Evolutionary conservation across 225 moss, liverwort and hornwort genomes (phyloP), one percentile per base, ranked within the genome.

Genomic region (Climacium dendroides): DNA sequence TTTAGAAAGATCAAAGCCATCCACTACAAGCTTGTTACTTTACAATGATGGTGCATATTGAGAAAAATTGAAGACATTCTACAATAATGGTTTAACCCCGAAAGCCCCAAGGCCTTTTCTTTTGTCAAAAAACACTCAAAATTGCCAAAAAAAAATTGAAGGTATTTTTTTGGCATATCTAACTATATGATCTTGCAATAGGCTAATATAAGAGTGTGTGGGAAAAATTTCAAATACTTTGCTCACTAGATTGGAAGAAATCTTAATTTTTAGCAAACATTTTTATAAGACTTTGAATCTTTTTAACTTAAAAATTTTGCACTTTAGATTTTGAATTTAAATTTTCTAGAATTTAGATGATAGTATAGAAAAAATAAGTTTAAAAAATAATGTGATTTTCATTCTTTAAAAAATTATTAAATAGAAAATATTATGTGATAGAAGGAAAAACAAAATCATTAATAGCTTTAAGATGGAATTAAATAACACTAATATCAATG

Each of bases 181-280:
- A 45, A 43, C 3, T 0, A 3, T 2, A 45, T 0, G 2, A 45
- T 72, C 17, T 43, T 29, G 45, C 0, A 7, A 11, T 17, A 72
- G 47, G 29, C 6, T 45, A 29, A 9, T 10, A 72, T 29, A 17
- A 72, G 2, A 24, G 18, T 72, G 6, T 29, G 3, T 45, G 2
- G 17, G 47, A 72, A 63, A 29, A 5, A 3, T 8, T 29, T 47
- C 2, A 72, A 2, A 18, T 6, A 17, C 15, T 10, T 45, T 29
- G 6, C 0, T 2, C 17, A 45, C n/a, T 47, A 18, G 6, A 30
- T 47, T 73, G 11, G 1, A 29, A 29, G 18, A 18, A 6, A 19
- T 32, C 4, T 19, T 32, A 11, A 19, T 47, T 73, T 73, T 47
- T 47, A 19, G 11, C 6, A 48, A 48, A 30, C 1, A 19, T 11